Percentiles rank a stretch among this genome's conserved stretches.
These are phyloP conservation scores for Syzygium grande DNA, from an alignment of 345 rosid species.

Conservation along the genomic window DNA sequence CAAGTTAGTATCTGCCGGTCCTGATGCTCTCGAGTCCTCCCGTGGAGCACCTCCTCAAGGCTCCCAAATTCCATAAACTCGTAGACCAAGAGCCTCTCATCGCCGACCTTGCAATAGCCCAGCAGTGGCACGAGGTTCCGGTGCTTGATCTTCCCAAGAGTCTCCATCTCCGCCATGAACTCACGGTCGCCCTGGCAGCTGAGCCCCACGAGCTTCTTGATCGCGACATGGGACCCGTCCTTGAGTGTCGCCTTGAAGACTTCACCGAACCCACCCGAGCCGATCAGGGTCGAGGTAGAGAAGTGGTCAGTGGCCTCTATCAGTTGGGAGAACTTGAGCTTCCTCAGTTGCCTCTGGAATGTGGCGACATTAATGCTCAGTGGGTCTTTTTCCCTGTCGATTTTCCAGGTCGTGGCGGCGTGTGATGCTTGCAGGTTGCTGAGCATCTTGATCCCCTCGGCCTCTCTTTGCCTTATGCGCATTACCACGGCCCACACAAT, in stretches of 20 bases:
- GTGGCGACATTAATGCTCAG: constrained; percentile 93
- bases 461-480: constrained; percentile 72
- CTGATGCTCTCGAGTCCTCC: constrained; percentile 36
- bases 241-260: constrained; percentile 90
- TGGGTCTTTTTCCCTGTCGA: constrained; percentile 93
- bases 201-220: constrained; percentile 81
- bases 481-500: constrained; percentile 81
- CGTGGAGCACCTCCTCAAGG: constrained; percentile 89
- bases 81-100: constrained; percentile 87
- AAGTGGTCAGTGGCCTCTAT: constrained; percentile 91
- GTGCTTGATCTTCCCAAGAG: constrained; percentile 91
- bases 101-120: constrained; percentile 89
- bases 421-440: constrained; percentile 71
- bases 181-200: constrained; percentile 97
- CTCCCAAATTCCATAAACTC: constrained; percentile 93
- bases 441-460: constrained; percentile 77
- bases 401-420: constrained; percentile 95
- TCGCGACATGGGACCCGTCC: constrained; percentile 89
- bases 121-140: constrained; percentile 82
- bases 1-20: constrained; percentile 50
- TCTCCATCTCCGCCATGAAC: constrained; percentile 99
- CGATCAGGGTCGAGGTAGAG: constrained; percentile 81
- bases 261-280: constrained; percentile 89
- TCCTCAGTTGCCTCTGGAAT: constrained; percentile 72
- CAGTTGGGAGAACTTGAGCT: constrained; percentile 90